A percentile compares a stretch with the other conserved stretches of the same genome.
Evolutionary conservation across 2,329 filamentous ascomycete species (phyloP).

Genomic region (Purpureocillium lavendulum): DNA sequence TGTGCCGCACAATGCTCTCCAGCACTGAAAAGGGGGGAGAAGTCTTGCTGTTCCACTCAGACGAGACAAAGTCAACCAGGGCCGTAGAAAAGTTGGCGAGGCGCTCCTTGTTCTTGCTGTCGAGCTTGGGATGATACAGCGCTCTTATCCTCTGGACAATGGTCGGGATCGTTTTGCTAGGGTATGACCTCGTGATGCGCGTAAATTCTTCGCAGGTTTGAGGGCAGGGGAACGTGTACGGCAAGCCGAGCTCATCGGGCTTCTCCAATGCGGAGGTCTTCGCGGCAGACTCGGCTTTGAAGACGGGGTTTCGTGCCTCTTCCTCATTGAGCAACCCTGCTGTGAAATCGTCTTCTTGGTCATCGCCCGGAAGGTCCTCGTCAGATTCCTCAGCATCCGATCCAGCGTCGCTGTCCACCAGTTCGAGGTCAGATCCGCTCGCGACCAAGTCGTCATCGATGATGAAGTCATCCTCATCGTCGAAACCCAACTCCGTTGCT

Average conservation of each 20-base stretch:
- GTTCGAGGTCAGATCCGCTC: conserved; percentile 64
- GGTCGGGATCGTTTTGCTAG: conserved; percentile 59
- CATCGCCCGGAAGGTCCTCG: conserved; percentile 18
- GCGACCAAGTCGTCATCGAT: conserved; percentile 85
- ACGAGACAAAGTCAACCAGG: conserved; percentile 54
- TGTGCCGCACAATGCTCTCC: conserved; percentile 77
- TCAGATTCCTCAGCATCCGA: conserved; percentile 38
- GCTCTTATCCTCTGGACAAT: conserved; percentile 86
- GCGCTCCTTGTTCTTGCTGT: conserved; percentile 76
- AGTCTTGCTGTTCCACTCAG: conserved; percentile 32
- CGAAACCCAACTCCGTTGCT: conserved; percentile 60
- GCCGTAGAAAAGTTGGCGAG: conserved; percentile 59
- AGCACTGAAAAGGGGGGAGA: conserved; percentile 57
- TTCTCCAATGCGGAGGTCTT: conserved; percentile 24
- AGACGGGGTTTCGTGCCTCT: conserved; percentile 45
- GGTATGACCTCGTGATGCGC: conserved; percentile 53
- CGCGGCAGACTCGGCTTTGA: conserved; percentile 35
- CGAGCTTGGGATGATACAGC: conserved; percentile 83
- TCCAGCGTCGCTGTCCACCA: conserved; percentile 44
- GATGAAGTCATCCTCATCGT: conserved; percentile 91
- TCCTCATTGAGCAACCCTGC: conserved; percentile 56
- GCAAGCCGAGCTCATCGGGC: conserved; percentile 50
- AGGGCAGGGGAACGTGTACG: conserved; percentile 83
- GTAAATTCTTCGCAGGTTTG: conserved; percentile 68
- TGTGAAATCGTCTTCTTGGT: conserved; percentile 63